Evolutionary conservation across 2,329 filamentous ascomycete species (phyloP).

Genomic region (Penicillium corylophilum): DNA sequence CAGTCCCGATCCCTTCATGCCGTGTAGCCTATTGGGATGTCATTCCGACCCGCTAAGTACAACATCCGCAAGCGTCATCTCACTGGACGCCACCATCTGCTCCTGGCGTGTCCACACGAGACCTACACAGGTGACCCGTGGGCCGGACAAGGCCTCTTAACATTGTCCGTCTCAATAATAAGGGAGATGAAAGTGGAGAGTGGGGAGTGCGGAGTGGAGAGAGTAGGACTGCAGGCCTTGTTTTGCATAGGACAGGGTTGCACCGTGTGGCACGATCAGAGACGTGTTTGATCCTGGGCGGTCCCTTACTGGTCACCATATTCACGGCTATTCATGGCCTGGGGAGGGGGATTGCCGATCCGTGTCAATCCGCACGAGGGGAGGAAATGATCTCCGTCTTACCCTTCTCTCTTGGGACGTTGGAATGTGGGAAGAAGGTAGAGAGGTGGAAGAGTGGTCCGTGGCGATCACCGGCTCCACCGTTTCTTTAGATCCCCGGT

Average conservation of each 20-base stretch:
- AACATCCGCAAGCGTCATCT: not conserved
- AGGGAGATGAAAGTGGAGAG: not conserved
- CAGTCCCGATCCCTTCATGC: constrained; percentile 12
- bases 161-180: not conserved
- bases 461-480: constrained; percentile 19
- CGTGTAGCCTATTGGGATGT: constrained; percentile 18
- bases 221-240: not conserved
- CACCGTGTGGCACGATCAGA: constrained; percentile 9
- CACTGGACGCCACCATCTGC: constrained; percentile 15
- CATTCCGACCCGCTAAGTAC: constrained; percentile 13
- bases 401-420: not conserved
- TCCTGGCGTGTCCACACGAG: constrained; percentile 6
- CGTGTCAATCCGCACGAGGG: not conserved
- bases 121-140: constrained; percentile 1
- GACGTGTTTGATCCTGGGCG: constrained; percentile 2
- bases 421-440: constrained; percentile 6
- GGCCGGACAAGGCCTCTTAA: not conserved
- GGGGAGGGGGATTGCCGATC: not conserved
- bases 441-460: constrained; percentile 9
- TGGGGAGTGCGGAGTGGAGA: too few relatives aligned
- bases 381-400: not conserved
- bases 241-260: constrained; percentile 4
- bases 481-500: constrained; percentile 12
- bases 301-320: constrained; percentile 11
- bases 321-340: constrained; percentile 2